Conservation (phyloP, 306 rosid genomes). For the Amphicarpaea edgeworthii region DNA sequence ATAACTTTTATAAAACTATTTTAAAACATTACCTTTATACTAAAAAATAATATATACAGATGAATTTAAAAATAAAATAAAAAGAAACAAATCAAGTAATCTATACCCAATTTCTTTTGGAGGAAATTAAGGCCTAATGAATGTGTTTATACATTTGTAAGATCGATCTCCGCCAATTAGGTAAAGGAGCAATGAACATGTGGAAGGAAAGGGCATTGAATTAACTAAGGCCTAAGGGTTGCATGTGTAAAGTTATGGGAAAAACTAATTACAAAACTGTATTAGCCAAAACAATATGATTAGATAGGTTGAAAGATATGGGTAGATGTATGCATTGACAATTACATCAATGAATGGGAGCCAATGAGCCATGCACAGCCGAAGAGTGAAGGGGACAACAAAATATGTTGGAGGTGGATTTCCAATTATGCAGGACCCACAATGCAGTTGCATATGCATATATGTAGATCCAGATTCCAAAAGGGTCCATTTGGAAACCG, state of each 20-base stretch:
- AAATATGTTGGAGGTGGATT: constrained; percentile 34
- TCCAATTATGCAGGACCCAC: constrained; percentile 51
- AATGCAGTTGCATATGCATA: constrained; percentile 47
- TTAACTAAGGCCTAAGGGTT: constrained; percentile 10
- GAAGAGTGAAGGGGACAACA: constrained; percentile 18
- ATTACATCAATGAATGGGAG: constrained; percentile 18
- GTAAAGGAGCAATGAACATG: constrained; percentile 35
- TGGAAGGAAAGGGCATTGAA: background rate
- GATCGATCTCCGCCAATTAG: constrained; percentile 4
- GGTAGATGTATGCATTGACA: constrained; percentile 32
- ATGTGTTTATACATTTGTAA: background rate
- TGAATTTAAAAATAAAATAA: too few relatives aligned
- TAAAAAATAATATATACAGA: too few relatives aligned
- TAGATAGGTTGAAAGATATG: constrained; percentile 35
- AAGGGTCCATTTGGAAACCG: constrained; percentile 12
- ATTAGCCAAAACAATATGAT: constrained; percentile 47
- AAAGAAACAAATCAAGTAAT: background rate
- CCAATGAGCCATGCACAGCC: constrained; percentile 32
- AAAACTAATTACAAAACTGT: too few relatives aligned
- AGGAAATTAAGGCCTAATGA: constrained; percentile 10
- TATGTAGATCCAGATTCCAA: constrained; percentile 42
- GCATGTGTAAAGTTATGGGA: too few relatives aligned
- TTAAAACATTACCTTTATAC: too few relatives aligned
- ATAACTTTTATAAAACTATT: too few relatives aligned
- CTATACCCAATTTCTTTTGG: background rate